Percentiles rank a stretch among this genome's conserved stretches.
phyloP scores from a whole-genome alignment of 2,329 filamentous ascomycete species.

The Coniochaeta sp. region DNA sequence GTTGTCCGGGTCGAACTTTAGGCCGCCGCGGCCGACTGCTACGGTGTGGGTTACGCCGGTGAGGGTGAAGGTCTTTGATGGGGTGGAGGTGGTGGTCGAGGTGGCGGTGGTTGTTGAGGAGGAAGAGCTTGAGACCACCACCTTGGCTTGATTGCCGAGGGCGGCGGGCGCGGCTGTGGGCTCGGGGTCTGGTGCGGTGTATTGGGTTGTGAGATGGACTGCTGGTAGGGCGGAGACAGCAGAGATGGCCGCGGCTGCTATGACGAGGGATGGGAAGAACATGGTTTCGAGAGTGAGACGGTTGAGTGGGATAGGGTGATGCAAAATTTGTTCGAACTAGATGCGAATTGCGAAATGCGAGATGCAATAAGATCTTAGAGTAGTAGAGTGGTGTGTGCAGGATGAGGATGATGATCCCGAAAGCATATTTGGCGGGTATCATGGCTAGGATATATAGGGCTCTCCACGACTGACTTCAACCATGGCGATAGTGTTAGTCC shows the following conservation, averaged over 20 bases:
- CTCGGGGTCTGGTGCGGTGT: not conserved
- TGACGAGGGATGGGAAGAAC: not conserved
- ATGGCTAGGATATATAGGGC: not conserved
- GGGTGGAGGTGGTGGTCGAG: conserved; percentile 15
- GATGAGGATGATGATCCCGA: not conserved
- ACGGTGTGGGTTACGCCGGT: conserved; percentile 38
- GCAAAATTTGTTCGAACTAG: no score
- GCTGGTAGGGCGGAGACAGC: conserved; percentile 18
- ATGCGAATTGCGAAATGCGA: not conserved
- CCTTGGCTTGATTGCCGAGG: not conserved
- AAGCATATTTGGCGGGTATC: not conserved
- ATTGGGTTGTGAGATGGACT: not conserved
- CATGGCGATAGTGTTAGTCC: not conserved
- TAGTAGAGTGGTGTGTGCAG: no score
- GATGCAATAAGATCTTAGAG: no score
- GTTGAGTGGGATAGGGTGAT: no score
- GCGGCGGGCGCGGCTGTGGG: conserved; percentile 20
- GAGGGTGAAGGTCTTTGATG: conserved; percentile 25
- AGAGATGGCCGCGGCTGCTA: conserved; percentile 5
- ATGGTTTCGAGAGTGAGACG: not conserved
- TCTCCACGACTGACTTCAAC: not conserved
- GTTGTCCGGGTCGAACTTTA: conserved; percentile 43
- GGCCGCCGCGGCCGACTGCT: conserved; percentile 34
- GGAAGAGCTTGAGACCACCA: no score
- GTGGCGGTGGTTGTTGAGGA: conserved; percentile 19